Conservation (phyloP, 2,329 filamentous ascomycete species). For the Fusarium compactum region DNA sequence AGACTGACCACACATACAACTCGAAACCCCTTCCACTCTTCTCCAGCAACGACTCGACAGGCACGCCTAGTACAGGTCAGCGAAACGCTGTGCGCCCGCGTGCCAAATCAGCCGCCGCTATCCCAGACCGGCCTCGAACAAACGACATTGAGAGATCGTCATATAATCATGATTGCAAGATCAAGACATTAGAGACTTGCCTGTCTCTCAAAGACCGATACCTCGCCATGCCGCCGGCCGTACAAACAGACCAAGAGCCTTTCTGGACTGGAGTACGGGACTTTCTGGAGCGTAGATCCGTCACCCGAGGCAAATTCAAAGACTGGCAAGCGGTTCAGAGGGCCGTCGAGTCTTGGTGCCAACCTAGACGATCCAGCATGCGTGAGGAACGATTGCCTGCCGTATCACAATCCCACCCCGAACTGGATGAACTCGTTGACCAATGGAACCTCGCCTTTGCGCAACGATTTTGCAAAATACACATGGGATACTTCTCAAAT, state of each 20-base stretch:
- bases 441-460: slow-evolving; percentile 37
- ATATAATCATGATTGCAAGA: neutral
- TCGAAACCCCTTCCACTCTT: neutral
- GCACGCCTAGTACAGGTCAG: neutral
- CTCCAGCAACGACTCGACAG: neutral
- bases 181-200: neutral
- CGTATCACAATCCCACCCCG: neutral
- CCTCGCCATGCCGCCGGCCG: rapidly evolving
- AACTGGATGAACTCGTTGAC: slow-evolving; percentile 27
- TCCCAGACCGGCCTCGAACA: neutral
- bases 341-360: slow-evolving; percentile 18
- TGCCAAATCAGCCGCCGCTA: neutral
- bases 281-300: neutral
- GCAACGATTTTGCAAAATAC: slow-evolving; percentile 5
- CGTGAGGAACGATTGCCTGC: slow-evolving; percentile 1
- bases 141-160: rapidly evolving
- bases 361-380: neutral
- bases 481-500: slow-evolving; percentile 12
- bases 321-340: neutral
- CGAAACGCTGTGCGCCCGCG: neutral
- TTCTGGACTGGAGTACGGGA: neutral
- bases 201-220: neutral
- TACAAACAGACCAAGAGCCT: neutral
- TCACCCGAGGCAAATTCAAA: neutral
- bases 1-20: neutral